phyloP scores from a whole-genome alignment of 2,329 filamentous ascomycete genomes.

The Colletotrichum tabaci region DNA sequence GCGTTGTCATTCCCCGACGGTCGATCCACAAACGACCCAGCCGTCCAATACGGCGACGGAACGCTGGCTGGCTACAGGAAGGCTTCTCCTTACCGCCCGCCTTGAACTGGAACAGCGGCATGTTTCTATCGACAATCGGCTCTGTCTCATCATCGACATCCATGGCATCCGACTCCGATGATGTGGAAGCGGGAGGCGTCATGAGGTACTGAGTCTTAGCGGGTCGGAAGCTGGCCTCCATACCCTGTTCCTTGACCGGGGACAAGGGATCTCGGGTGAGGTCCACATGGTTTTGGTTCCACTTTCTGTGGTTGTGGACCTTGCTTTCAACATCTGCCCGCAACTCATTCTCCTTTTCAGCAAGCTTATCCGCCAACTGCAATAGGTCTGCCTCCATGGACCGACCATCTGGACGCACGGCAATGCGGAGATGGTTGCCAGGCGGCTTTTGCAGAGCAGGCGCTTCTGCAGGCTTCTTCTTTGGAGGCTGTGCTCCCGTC shows the following conservation, averaged over 20 bases:
- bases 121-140: slow-evolving; percentile 50
- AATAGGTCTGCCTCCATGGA: slow-evolving; percentile 84
- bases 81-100: slow-evolving; percentile 59
- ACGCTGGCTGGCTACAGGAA: slow-evolving; percentile 71
- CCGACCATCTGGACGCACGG: slow-evolving; percentile 79
- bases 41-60: slow-evolving; percentile 87
- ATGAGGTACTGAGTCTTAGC: slow-evolving; percentile 80
- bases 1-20: slow-evolving; percentile 76
- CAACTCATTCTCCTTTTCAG: slow-evolving; percentile 87
- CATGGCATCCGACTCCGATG: slow-evolving; percentile 65
- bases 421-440: slow-evolving; percentile 77
- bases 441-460: slow-evolving; percentile 74
- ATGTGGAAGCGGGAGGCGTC: slow-evolving; percentile 73
- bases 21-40: slow-evolving; percentile 91
- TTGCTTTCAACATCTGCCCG: slow-evolving; percentile 87
- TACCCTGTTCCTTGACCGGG: slow-evolving; percentile 77
- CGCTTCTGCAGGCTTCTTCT: slow-evolving; percentile 76
- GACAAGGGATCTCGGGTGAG: slow-evolving; percentile 88
- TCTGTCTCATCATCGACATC: slow-evolving; percentile 65
- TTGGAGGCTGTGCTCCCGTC: slow-evolving; percentile 71
- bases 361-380: slow-evolving; percentile 81
- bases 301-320: slow-evolving; percentile 88
- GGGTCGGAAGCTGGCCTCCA: slow-evolving; percentile 76
- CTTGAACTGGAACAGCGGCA: slow-evolving; percentile 62
- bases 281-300: slow-evolving; percentile 93